Evolutionary conservation across 495 filamentous ascomycete species (phyloP).

Genomic region (Penicillium lagena): DNA sequence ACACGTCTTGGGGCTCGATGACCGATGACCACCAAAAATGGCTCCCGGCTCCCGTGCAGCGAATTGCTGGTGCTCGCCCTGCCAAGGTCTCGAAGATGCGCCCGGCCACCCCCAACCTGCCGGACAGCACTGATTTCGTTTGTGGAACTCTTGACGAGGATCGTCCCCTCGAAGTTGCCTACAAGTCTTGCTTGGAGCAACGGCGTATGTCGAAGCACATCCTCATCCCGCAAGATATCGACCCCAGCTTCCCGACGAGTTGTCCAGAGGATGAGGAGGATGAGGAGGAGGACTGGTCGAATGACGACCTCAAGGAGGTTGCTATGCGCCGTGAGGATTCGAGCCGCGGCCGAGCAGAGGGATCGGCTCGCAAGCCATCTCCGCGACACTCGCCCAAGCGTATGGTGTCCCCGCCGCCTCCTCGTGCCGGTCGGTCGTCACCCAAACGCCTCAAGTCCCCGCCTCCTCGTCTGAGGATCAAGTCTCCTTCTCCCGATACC

Average conservation of each 20-base stretch:
- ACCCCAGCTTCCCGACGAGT: conserved; percentile 92
- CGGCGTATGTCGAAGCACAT: conserved; percentile 73
- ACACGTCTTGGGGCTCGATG: conserved; percentile 60
- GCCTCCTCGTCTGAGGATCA: conserved; percentile 38
- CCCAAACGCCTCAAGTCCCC: conserved; percentile 63
- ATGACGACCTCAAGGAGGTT: conserved; percentile 40
- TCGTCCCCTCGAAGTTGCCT: conserved; percentile 85
- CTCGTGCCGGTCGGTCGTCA: conserved; percentile 58
- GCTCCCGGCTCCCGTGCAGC: conserved; percentile 24
- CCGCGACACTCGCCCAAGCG: conserved; percentile 35
- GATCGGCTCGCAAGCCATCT: conserved; percentile 20
- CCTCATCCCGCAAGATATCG: conserved; percentile 85
- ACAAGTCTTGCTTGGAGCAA: conserved; percentile 77
- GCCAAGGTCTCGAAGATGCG: conserved; percentile 54
- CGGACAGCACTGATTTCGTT: conserved; percentile 96
- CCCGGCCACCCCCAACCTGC: conserved; percentile 72
- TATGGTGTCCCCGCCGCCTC: conserved; percentile 55
- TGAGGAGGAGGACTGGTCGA: conserved; percentile 54
- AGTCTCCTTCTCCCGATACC: conserved; percentile 21
- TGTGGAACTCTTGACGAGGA: conserved; percentile 97
- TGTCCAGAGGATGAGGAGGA: conserved; percentile 82
- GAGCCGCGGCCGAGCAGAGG: conserved; percentile 27
- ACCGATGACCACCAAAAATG: conserved; percentile 36
- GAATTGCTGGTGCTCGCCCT: conserved; percentile 18
- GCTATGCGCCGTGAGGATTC: conserved; percentile 22